Evolutionary conservation across 805 yeast genomes (phyloP), one percentile per base, ranked within the genome.

Genomic region (Candida palmyrensis): DNA sequence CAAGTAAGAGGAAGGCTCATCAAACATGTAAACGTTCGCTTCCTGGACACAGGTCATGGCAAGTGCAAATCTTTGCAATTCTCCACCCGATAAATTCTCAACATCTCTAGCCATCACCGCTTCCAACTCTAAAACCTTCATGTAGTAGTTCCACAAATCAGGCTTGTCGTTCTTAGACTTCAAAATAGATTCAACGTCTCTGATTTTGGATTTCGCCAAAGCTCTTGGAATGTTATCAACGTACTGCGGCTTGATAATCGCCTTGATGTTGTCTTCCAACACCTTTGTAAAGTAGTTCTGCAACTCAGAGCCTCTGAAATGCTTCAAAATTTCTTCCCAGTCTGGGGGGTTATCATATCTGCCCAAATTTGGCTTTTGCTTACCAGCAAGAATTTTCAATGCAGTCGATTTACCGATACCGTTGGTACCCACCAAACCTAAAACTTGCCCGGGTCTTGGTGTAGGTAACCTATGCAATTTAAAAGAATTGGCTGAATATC

Each of bases 321-420:
- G 73, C 52, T 68, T 82, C 49, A 92, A 75, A 46, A 92, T 86
- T 39, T 86, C 97, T 57, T 82, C 84, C 98, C 98, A 92, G 62
- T 84, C 92, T 8, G 98, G 98, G 27, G 98, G 98, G 53, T 84
- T 84, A 44, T 92, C 98, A 57, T 71, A 92, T 50, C 81, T 75
- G 37, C 98, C 98, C 59, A 92, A 69, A 57, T 92, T 92, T 47
- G 98, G 98, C 63, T 88, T 92, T 62, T 89, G 95, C 63, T 90
- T 92, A 55, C 97, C 98, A 12, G 97, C 95, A 47, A 92, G 75
- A 53, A 92, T 89, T 67, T 92, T 92, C 57, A 92, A 74, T 6
- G 98, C 98, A 13, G 98, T 92, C 9, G 95, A 84, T 59, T 92
- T 92, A 53, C 98, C 98, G 55, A 92, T 92, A 88, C 98, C 98